Percentiles rank a stretch among this genome's conserved stretches.
Evolutionary conservation across 2,329 filamentous ascomycete species (phyloP).

Genomic region (Arthroderma uncinatum): DNA sequence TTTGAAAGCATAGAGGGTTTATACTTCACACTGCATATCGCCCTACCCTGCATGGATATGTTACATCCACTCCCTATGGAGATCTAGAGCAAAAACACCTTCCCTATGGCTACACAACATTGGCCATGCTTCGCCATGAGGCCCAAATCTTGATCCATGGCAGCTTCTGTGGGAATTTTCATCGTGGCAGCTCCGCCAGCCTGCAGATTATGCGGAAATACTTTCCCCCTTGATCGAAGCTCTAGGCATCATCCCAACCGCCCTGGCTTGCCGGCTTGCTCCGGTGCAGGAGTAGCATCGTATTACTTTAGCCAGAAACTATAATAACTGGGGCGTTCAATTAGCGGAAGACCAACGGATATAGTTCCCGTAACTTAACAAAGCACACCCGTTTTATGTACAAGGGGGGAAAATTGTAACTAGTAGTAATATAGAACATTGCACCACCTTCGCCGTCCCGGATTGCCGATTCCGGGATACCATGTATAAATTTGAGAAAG

Average conservation of each 20-base stretch:
- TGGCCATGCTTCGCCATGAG: background rate
- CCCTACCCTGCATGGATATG: background rate
- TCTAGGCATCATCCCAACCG: background rate
- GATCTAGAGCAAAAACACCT: background rate
- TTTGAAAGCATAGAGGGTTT: background rate
- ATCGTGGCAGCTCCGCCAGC: background rate
- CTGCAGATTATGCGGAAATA: background rate
- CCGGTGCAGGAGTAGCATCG: background rate
- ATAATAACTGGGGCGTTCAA: background rate
- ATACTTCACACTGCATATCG: background rate
- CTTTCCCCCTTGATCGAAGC: conserved; percentile 4
- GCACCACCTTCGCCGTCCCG: background rate
- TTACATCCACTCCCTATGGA: background rate
- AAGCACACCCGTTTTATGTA: background rate
- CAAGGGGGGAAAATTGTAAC: background rate
- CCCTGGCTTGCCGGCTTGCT: background rate
- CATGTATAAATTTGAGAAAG: background rate
- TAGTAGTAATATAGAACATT: background rate
- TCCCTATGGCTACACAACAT: background rate
- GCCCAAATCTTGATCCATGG: background rate
- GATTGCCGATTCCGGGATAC: background rate
- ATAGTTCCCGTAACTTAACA: background rate
- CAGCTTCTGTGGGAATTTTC: background rate
- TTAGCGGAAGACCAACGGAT: background rate
- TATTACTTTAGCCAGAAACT: background rate